phyloP scores from a whole-genome alignment of 2,329 filamentous ascomycete genomes.

The Podosphaera fusca region DNA sequence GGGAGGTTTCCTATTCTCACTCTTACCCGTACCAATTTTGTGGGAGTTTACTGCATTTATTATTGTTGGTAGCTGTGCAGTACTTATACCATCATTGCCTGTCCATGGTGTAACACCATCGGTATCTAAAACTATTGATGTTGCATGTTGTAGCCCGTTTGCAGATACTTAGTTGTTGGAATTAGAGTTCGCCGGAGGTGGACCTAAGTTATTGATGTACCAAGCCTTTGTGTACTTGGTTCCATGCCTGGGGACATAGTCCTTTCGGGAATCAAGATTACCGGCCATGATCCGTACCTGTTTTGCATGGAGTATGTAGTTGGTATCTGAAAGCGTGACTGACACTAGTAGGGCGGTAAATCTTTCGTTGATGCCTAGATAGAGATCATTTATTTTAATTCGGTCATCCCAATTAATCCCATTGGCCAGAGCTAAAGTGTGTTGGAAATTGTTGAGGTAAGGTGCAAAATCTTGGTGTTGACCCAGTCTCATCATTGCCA shows the following conservation, averaged over 20 bases:
- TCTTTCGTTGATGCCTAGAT: not conserved
- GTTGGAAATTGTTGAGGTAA: not conserved
- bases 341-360: not conserved
- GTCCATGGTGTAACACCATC: too few relatives aligned
- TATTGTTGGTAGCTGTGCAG: too few relatives aligned
- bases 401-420: not conserved
- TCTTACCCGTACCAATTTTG: too few relatives aligned
- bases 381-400: not conserved
- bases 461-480: not conserved
- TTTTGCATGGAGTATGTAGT: not conserved
- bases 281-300: not conserved
- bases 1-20: too few relatives aligned
- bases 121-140: too few relatives aligned
- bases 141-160: not conserved
- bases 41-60: too few relatives aligned
- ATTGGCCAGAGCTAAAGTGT: not conserved
- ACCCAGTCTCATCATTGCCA: not conserved
- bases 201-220: not conserved
- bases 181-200: not conserved
- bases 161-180: not conserved
- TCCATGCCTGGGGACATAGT: not conserved
- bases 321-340: not conserved
- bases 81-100: too few relatives aligned
- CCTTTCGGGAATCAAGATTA: not conserved
- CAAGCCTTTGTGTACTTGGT: not conserved